These are phyloP conservation scores for Spatholobus suberectus DNA, from an alignment of 306 rosid genomes.

Conservation along the genomic window DNA sequence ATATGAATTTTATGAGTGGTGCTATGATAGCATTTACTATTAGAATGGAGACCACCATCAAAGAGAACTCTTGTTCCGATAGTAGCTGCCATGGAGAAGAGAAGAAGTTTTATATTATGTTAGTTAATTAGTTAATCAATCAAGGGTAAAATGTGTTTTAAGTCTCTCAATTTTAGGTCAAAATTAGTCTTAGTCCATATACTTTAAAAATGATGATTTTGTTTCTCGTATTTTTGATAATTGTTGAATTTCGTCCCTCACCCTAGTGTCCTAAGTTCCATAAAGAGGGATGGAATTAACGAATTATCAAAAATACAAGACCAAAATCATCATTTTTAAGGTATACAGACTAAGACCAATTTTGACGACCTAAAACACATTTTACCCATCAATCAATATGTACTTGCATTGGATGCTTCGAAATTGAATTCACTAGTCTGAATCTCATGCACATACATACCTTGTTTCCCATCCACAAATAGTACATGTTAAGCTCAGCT, in stretches of 20 bases:
- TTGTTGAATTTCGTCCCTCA: no score
- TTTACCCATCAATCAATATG: not conserved
- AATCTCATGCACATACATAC: constrained; percentile 38
- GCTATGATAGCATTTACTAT: constrained; percentile 54
- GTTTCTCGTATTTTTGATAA: no score
- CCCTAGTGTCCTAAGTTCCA: no score
- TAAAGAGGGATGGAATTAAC: no score
- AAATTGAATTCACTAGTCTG: not conserved
- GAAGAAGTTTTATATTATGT: not conserved
- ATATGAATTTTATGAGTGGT: constrained; percentile 51
- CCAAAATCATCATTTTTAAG: no score
- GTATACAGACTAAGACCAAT: no score
- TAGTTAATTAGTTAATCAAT: not conserved
- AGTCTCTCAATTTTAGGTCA: no score
- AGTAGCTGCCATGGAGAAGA: constrained; percentile 49
- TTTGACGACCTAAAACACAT: no score
- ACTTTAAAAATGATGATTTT: no score
- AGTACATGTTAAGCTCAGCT: constrained; percentile 56
- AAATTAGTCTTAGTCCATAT: no score
- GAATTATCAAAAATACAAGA: no score
- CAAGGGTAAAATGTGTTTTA: not conserved
- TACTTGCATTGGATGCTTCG: not conserved
- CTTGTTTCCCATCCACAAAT: constrained; percentile 51
- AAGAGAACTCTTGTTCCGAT: constrained; percentile 52
- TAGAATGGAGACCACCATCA: constrained; percentile 48